phyloP scores from a whole-genome alignment of 805 yeast species.

The Lipomyces oligophaga region DNA sequence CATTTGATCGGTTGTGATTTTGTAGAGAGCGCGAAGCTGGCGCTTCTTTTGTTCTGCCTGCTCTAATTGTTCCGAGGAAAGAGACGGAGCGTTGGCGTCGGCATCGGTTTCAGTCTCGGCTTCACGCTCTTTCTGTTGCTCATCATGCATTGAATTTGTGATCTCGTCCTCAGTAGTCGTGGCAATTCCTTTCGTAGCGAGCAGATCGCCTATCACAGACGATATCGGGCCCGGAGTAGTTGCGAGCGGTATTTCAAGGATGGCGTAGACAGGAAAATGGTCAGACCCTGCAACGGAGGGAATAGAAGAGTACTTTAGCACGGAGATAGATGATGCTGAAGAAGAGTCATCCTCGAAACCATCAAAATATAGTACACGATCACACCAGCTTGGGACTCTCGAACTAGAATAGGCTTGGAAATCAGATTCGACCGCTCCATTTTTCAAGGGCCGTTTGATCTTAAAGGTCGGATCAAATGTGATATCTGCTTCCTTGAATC shows the following conservation, averaged over 20 bases:
- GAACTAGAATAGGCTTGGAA: constrained; percentile 49
- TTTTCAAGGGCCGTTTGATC: no score
- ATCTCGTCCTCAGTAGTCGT: constrained; percentile 1
- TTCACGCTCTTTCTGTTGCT: no score
- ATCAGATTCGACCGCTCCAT: constrained; percentile 34
- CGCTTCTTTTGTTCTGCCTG: not conserved
- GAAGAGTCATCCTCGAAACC: constrained; percentile 39
- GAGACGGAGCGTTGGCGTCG: not conserved
- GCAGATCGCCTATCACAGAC: constrained; percentile 2
- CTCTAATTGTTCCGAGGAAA: not conserved
- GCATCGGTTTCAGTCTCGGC: constrained; percentile 1
- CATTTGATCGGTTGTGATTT: constrained; percentile 15
- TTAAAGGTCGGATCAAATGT: constrained; percentile 79
- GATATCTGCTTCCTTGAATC: constrained; percentile 63
- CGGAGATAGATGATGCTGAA: constrained; percentile 27
- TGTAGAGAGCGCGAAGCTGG: constrained; percentile 4
- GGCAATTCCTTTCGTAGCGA: constrained; percentile 13
- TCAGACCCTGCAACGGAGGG: constrained; percentile 56
- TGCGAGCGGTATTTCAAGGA: constrained; percentile 45
- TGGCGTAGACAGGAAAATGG: constrained; percentile 72
- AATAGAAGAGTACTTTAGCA: constrained; percentile 48
- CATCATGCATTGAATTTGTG: no score
- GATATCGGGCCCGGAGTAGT: constrained; percentile 10
- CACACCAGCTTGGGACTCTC: constrained; percentile 87
- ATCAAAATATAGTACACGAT: constrained; percentile 61